Conservation (phyloP, 345 rosid species). For the Reutealis trisperma region DNA sequence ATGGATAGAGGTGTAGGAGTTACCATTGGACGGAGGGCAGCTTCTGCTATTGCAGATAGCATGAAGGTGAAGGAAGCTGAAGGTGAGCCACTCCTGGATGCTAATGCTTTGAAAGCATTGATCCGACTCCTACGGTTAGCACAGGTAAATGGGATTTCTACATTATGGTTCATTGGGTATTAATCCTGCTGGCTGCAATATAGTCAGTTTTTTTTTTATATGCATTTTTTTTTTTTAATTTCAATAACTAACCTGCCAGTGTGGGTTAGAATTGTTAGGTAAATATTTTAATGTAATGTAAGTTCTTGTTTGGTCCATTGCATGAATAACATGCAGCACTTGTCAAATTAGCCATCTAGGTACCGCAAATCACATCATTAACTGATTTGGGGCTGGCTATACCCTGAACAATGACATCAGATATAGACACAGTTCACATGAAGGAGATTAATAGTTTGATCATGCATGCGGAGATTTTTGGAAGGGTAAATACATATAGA, state of each 20-base stretch:
- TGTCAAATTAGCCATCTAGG: background rate
- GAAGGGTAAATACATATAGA: background rate
- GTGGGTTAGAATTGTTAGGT: background rate
- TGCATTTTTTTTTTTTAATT: background rate
- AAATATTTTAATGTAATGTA: background rate
- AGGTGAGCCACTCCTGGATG: constrained; percentile 83
- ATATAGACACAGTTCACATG: background rate
- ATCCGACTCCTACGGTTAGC: constrained; percentile 81
- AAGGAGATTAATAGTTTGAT: background rate
- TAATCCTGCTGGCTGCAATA: constrained; percentile 5
- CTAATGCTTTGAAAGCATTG: constrained; percentile 71
- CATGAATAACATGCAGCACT: background rate
- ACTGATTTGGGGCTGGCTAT: background rate
- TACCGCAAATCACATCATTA: background rate
- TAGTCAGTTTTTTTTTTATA: background rate
- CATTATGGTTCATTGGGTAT: constrained; percentile 9
- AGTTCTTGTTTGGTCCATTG: background rate
- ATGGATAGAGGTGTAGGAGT: constrained; percentile 98
- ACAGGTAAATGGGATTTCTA: constrained; percentile 52
- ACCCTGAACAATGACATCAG: background rate
- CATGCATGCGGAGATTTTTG: background rate
- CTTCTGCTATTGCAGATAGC: constrained; percentile 62
- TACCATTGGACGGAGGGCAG: constrained; percentile 67
- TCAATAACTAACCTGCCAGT: background rate
- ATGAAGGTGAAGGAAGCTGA: constrained; percentile 75